Evolutionary conservation across 148 eudicot genomes (phyloP), one percentile per base, ranked within the genome.

Genomic region (Heliosperma pusillum): DNA sequence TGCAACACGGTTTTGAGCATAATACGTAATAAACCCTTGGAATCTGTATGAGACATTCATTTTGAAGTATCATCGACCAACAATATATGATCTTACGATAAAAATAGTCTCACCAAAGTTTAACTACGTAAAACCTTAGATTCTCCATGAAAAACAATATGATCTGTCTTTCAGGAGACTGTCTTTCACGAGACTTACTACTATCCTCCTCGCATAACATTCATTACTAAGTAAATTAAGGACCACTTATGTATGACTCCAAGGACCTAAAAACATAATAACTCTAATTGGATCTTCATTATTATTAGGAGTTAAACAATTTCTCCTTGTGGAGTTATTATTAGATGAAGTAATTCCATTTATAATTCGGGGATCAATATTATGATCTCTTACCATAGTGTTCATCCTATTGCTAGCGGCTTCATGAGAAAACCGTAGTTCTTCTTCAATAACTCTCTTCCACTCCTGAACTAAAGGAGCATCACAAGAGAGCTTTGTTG

Each of bases 211-310:
- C 45, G 1, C 45, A 7, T 40, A 7, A 56, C 21, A n/a, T 5
- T 1, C 20, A 56, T 56, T n/a, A n/a, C n/a, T 33, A 58, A n/a
- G 22, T 59, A 22, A 47, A 47, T 11, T 19, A 59, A 22, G 27
- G 25, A 24, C 5, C 1, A 10, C 22, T 33, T 85, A 91, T 8
- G 96, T 86, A 56, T 88, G 96, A 70, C 77, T 88, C 96, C 89
- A 91, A 25, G 92, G 86, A n/a, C 92, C 90, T 76, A 91, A 78
- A 81, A 91, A 91, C 87, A 88, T 87, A n/a, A 91, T 80, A 29
- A 87, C 85, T 72, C 88, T 82, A 36, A 91, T 84, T 1, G 96
- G 91, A 82, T 91, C 96, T 82, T 91, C 96, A 4, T 78, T 69
- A 16, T 90, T 92, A 4, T 78, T 69, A 12, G 33, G 56, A 57